phyloP scores from a whole-genome alignment of 768 basidiomycete species.

The Pleurotus tuoliensis region DNA sequence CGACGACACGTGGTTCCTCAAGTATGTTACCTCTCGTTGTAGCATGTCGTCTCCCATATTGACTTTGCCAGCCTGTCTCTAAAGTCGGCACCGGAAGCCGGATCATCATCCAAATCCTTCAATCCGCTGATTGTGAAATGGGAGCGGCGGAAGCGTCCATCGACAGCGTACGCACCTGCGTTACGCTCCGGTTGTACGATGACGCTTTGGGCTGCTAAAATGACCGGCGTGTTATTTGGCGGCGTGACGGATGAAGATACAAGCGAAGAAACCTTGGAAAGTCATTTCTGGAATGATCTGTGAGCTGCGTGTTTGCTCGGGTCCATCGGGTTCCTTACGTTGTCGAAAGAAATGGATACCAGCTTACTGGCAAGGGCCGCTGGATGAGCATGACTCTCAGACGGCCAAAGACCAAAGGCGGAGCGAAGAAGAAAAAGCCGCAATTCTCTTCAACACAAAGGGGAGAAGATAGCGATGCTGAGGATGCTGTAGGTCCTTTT shows the following conservation, averaged over 20 bases:
- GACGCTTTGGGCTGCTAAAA: slow-evolving; percentile 69
- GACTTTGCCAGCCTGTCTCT: slow-evolving; percentile 5
- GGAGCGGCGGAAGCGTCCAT: slow-evolving; percentile 75
- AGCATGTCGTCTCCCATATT: too few species aligned
- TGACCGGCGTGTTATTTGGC: slow-evolving; percentile 78
- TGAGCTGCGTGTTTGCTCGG: slow-evolving; percentile 27
- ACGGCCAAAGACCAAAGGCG: slow-evolving; percentile 55
- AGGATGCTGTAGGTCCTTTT: slow-evolving; percentile 8
- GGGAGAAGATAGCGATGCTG: slow-evolving; percentile 16
- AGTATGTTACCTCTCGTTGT: slow-evolving; percentile 34
- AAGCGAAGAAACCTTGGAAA: slow-evolving; percentile 79
- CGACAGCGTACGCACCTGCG: slow-evolving; percentile 67
- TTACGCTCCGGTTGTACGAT: slow-evolving; percentile 83
- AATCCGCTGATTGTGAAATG: slow-evolving; percentile 58
- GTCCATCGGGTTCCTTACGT: neutral
- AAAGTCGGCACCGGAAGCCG: slow-evolving; percentile 18
- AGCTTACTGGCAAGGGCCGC: slow-evolving; percentile 64
- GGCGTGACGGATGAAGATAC: slow-evolving; percentile 86
- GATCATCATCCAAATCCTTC: slow-evolving; percentile 15
- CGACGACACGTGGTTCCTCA: slow-evolving; percentile 87
- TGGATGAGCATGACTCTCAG: slow-evolving; percentile 82
- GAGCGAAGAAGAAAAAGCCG: slow-evolving; percentile 40
- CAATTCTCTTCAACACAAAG: slow-evolving; percentile 7
- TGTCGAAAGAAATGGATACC: slow-evolving; percentile 86
- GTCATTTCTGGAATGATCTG: slow-evolving; percentile 87